phyloP scores from a whole-genome alignment of 345 rosid genomes.

The Lepidium sativum region DNA sequence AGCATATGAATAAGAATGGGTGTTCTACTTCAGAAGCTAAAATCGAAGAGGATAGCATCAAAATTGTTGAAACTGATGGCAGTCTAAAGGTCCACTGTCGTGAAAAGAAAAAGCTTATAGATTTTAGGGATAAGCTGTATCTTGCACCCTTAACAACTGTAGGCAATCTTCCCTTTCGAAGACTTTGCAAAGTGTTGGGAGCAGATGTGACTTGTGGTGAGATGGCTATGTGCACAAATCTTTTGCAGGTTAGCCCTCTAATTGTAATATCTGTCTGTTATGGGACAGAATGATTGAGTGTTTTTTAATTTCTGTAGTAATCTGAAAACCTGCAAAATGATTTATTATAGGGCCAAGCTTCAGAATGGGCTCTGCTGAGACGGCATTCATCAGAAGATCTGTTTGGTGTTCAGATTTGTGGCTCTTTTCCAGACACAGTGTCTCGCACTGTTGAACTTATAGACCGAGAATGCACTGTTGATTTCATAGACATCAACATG shows the following conservation, averaged over 20 bases:
- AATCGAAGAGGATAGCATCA: slow-evolving; percentile 21
- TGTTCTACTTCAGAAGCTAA: slow-evolving; percentile 19
- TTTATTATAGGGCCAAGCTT: slow-evolving; percentile 76
- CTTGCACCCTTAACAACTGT: slow-evolving; percentile 96
- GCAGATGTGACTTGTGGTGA: slow-evolving; percentile 95
- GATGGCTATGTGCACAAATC: slow-evolving; percentile 98
- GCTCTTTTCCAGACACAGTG: slow-evolving; percentile 66
- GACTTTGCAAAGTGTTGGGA: slow-evolving; percentile 86
- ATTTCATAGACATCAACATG: slow-evolving; percentile 96
- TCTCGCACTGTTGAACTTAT: slow-evolving; percentile 75
- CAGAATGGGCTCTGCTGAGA: slow-evolving; percentile 97
- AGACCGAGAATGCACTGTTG: slow-evolving; percentile 64
- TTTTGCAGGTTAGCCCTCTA: slow-evolving; percentile 61
- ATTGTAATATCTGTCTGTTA: background rate
- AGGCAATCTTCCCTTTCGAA: slow-evolving; percentile 94
- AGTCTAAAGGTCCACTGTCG: slow-evolving; percentile 63
- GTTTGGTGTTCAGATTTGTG: slow-evolving; percentile 96
- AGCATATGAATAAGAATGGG: slow-evolving; percentile 20
- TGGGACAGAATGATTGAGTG: background rate
- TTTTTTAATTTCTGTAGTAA: background rate
- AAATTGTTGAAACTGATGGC: slow-evolving; percentile 38
- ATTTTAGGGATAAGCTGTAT: slow-evolving; percentile 77
- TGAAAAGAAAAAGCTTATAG: slow-evolving; percentile 72
- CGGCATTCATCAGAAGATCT: slow-evolving; percentile 83
- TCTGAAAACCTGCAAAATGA: slow-evolving; percentile 3